Evolutionary conservation across 805 yeast species (phyloP), one percentile per base, ranked within the genome.

Genomic region (Barnettozyma pratensis): DNA sequence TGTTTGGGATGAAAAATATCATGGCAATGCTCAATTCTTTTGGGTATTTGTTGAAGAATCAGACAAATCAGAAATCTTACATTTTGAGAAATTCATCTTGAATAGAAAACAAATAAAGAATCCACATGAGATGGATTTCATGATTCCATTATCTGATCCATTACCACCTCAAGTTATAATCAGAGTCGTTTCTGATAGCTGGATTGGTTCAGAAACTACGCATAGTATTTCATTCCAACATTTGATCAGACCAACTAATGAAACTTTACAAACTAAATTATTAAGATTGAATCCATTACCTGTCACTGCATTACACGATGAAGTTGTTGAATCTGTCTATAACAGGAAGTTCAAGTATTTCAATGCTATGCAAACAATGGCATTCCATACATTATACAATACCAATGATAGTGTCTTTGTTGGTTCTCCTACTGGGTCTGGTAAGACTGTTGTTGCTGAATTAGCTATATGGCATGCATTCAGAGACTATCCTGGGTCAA

Each of bases 321-420:
- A 75, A 1, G 70, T 73, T 12, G 66, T 88, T 41, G 96, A 91
- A 62, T 61, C 71, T 5, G 81, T 91, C 39, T 94, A 94, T 63
- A 69, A 73, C 4, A 50, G 64, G 6, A 80, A 75, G 56, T 94
- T 94, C 72, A 78, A 79, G 48, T 92, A 87, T 67, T 94, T 94
- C 75, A 94, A 94, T 63, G 98, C 99, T 4, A 91, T 94, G 97
- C 99, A 94, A 68, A 92, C 98, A 0, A 92, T 92, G 98, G 79
- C 85, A 0, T 94, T 94, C 69, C 96, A 91, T 62, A 79, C 96
- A 0, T 68, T 94, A 41, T 94, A 91, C 68, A 82, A 94, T 64
- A 70, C 85, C 1, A 79, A 85, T 53, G 76, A 85, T 2, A 87
- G 86, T 63, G 91, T 85, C 0, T 87, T 94, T 65, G 87, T 94